A percentile compares a stretch with the other conserved stretches of the same genome.
phyloP scores from a whole-genome alignment of 352 stramenopile species.

The Globisporangium cylindrosporum region DNA sequence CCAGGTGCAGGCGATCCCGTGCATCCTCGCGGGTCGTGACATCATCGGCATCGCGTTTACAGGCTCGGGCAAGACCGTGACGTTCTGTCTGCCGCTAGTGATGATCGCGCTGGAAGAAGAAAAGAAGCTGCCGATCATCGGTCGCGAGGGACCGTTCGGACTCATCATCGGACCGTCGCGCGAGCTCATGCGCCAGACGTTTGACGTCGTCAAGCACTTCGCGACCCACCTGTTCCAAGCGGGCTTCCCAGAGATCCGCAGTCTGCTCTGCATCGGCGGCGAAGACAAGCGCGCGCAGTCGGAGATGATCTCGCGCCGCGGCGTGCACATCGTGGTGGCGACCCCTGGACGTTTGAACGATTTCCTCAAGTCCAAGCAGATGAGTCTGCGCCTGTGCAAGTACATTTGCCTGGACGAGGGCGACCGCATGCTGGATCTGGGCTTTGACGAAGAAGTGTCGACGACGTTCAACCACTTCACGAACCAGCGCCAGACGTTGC shows the following conservation, averaged over 20 bases:
- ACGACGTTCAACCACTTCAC: slow-evolving; percentile 99
- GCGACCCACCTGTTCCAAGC: slow-evolving; percentile 69
- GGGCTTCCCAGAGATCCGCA: slow-evolving; percentile 83
- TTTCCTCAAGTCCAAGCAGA: slow-evolving; percentile 94
- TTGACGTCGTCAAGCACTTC: slow-evolving; percentile 95
- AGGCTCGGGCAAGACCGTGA: slow-evolving; percentile 98
- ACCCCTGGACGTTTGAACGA: slow-evolving; percentile 96
- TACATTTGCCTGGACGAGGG: slow-evolving; percentile 99
- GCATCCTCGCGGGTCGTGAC: slow-evolving; percentile 94
- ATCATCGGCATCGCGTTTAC: slow-evolving; percentile 99
- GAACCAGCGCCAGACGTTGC: slow-evolving; percentile 95
- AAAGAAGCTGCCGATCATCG: slow-evolving; percentile 91
- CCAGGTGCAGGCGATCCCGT: slow-evolving; percentile 98
- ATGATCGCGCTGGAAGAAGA: slow-evolving; percentile 97
- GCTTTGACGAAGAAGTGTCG: slow-evolving; percentile 90
- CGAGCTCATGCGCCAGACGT: slow-evolving; percentile 98
- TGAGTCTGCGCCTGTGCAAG: slow-evolving; percentile 94
- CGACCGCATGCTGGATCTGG: slow-evolving; percentile 97
- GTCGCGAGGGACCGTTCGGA: slow-evolving; percentile 95
- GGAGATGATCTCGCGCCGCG: slow-evolving; percentile 75
- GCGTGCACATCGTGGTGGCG: slow-evolving; percentile 96
- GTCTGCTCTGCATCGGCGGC: slow-evolving; percentile 95
- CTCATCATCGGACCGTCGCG: slow-evolving; percentile 96
- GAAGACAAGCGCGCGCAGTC: slow-evolving; percentile 93
- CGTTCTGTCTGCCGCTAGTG: slow-evolving; percentile 96